Percentiles rank a stretch among this genome's conserved stretches.
Evolutionary conservation across 2,329 filamentous ascomycete species (phyloP).

Genomic region (Colletotrichum euphorbiae): DNA sequence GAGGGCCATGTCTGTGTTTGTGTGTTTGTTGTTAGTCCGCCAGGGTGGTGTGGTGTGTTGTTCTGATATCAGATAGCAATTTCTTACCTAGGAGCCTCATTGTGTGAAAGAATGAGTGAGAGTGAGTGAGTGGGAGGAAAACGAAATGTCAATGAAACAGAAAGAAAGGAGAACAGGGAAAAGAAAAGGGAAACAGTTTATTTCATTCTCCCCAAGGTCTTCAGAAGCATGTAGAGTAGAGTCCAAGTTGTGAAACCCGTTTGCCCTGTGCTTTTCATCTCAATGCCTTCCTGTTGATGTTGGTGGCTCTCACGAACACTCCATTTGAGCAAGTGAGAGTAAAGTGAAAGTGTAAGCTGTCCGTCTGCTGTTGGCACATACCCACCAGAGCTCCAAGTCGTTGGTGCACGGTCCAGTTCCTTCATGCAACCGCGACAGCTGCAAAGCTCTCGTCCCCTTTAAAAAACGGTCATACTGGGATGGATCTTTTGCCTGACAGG

Average conservation of each 20-base stretch:
- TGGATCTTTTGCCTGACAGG: background rate
- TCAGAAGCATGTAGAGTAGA: background rate
- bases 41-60: background rate
- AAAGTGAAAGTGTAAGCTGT: slow-evolving; percentile 36
- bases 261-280: slow-evolving; percentile 39
- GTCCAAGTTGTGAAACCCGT: slow-evolving; percentile 34
- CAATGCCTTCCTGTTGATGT: slow-evolving; percentile 11
- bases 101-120: slow-evolving; percentile 11
- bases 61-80: background rate
- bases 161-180: background rate
- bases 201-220: background rate
- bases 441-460: background rate
- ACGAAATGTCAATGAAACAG: background rate
- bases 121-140: background rate
- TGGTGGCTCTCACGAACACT: slow-evolving; percentile 11
- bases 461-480: background rate
- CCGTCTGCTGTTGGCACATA: slow-evolving; percentile 26
- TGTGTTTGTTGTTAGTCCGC: slow-evolving; percentile 19
- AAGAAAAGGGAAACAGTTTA: background rate
- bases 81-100: slow-evolving; percentile 43
- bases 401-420: slow-evolving; percentile 21
- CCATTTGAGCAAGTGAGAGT: background rate
- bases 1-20: slow-evolving; percentile 58
- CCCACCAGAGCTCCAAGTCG: slow-evolving; percentile 25
- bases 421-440: slow-evolving; percentile 3